A percentile compares a stretch with the other conserved stretches of the same genome.
Conservation (phyloP, 1,284 basidiomycete genomes). For the Ganoderma multipileum region DNA sequence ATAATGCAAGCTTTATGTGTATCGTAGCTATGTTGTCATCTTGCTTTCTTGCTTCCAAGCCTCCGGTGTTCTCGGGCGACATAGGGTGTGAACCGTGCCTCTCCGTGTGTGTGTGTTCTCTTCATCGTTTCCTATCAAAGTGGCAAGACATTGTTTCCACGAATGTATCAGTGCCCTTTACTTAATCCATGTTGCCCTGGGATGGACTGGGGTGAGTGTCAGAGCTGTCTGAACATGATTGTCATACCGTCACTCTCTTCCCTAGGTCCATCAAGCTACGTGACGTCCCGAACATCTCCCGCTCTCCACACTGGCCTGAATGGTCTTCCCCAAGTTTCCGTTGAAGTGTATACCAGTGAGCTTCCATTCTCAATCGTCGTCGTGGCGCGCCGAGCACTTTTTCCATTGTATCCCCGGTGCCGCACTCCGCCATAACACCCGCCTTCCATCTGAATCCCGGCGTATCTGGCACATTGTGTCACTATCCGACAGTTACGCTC, state of each 20-base stretch:
- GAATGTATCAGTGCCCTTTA: not conserved
- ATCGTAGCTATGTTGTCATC: slow-evolving; percentile 13
- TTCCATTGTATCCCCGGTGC: slow-evolving; percentile 27
- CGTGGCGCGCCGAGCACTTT: slow-evolving; percentile 17
- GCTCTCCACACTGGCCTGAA: slow-evolving; percentile 6
- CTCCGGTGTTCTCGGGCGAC: slow-evolving; percentile 6
- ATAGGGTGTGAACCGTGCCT: slow-evolving; percentile 9
- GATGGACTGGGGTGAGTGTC: not conserved
- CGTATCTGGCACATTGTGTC: not conserved
- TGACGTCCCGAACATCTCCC: slow-evolving; percentile 18
- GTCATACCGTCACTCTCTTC: slow-evolving; percentile 6
- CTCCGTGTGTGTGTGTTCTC: slow-evolving; percentile 7
- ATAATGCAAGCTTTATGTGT: slow-evolving; percentile 17
- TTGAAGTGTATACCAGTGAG: slow-evolving; percentile 17
- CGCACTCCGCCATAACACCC: slow-evolving; percentile 3
- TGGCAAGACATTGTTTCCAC: slow-evolving; percentile 13
- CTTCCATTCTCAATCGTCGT: slow-evolving; percentile 11
- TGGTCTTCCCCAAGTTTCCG: slow-evolving; percentile 15
- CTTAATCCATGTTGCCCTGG: not conserved
- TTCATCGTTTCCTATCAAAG: slow-evolving; percentile 19
- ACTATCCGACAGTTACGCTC: not conserved
- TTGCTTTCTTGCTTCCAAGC: slow-evolving; percentile 11
- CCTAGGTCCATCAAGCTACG: not conserved
- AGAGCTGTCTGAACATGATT: not conserved
- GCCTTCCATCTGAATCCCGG: not conserved